Conservation (phyloP, 305 asterid species). For the Fraxinus baroniana region DNA sequence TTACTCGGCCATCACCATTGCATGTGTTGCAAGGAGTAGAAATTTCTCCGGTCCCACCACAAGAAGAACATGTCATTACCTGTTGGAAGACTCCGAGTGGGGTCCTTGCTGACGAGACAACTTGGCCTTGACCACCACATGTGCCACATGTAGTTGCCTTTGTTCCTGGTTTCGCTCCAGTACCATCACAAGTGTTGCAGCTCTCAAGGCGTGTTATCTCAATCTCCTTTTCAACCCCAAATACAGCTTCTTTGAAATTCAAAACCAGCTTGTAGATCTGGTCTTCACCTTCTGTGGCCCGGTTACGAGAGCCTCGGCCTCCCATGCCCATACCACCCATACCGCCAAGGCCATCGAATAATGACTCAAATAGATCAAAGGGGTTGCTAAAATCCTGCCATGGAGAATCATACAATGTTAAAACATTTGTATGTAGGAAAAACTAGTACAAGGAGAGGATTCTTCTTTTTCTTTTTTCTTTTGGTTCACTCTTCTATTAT, state of each 20-base stretch:
- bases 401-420: conserved; percentile 20
- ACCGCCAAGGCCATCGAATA: conserved; percentile 85
- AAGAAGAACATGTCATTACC: conserved; percentile 79
- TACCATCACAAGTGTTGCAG: conserved; percentile 84
- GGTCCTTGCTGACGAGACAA: conserved; percentile 76
- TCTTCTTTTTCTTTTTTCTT: not conserved
- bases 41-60: conserved; percentile 78
- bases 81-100: conserved; percentile 96
- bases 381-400: conserved; percentile 94
- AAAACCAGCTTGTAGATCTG: conserved; percentile 68
- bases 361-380: conserved; percentile 79
- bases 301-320: conserved; percentile 63
- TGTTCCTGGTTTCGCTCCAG: conserved; percentile 91
- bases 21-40: conserved; percentile 86
- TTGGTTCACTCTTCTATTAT: conserved; percentile 1
- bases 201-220: conserved; percentile 81
- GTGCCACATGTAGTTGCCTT: conserved; percentile 62
- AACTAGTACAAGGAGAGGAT: conserved; percentile 1
- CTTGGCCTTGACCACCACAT: conserved; percentile 97
- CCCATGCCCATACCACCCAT: conserved; percentile 93
- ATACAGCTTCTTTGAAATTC: conserved; percentile 88
- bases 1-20: conserved; percentile 76
- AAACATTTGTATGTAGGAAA: conserved; percentile 8
- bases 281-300: conserved; percentile 94
- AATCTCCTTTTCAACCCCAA: conserved; percentile 93